Conservation (phyloP, 371 early-diverging fungal species). For the Rhizopus stolonifer region DNA sequence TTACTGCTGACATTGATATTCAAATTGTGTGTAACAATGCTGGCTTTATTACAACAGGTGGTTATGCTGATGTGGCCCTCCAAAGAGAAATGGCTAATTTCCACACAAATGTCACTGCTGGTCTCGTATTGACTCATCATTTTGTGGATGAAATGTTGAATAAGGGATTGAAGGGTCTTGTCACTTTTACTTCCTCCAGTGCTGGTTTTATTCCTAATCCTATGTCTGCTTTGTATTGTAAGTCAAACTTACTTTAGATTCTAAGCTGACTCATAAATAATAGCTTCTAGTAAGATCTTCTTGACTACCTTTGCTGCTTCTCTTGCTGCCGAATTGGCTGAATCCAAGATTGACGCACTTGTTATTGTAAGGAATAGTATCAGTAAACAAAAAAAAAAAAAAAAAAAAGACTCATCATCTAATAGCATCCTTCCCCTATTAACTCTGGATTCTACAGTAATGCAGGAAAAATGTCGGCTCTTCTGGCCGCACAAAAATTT, state of each 20-base stretch:
- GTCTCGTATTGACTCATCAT: slow-evolving; percentile 51
- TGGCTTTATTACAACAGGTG: slow-evolving; percentile 61
- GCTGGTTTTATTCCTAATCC: slow-evolving; percentile 62
- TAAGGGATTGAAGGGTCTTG: slow-evolving; percentile 41
- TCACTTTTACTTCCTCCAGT: slow-evolving; percentile 61
- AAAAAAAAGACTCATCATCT: too few relatives aligned
- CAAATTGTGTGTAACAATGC: slow-evolving; percentile 67
- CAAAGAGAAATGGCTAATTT: slow-evolving; percentile 51
- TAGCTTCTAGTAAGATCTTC: slow-evolving; percentile 58
- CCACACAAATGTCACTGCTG: slow-evolving; percentile 57
- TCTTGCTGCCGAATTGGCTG: slow-evolving; percentile 55
- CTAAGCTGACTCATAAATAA: not conserved
- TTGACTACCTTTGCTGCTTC: slow-evolving; percentile 61
- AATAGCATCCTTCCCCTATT: slow-evolving; percentile 61
- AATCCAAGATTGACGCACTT: slow-evolving; percentile 59
- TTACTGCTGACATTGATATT: slow-evolving; percentile 49
- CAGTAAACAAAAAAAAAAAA: too few relatives aligned
- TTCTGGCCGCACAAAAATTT: slow-evolving; percentile 45
- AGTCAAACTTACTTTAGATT: not conserved
- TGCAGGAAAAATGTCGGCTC: slow-evolving; percentile 55
- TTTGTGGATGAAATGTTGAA: slow-evolving; percentile 52
- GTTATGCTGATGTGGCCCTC: slow-evolving; percentile 47
- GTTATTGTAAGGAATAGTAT: slow-evolving; percentile 46
- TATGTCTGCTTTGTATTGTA: slow-evolving; percentile 58
- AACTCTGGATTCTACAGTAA: slow-evolving; percentile 61